Base-by-base conservation (phyloP, 2,329 filamentous ascomycete genomes). In the Ceratocystis eucalypticola region DNA sequence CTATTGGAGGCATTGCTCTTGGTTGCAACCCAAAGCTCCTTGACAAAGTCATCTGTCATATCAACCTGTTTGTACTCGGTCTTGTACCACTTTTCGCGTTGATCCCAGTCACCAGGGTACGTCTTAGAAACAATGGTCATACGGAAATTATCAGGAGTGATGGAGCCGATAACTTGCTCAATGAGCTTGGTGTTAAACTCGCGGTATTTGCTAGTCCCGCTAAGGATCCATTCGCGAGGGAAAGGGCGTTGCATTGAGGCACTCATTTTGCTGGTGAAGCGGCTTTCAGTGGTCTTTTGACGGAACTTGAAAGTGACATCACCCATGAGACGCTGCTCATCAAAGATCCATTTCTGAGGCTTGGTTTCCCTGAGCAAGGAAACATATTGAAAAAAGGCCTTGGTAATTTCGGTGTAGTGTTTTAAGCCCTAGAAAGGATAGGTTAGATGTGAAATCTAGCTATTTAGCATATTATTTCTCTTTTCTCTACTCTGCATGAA, bases 1-100 rank as follows among this genome's bases (percentile, higher is more conserved):
- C 90, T 83, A 37, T 84, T 80, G 28, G 80, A 77, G 0, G 80
- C 76, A 0, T 82, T 77, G 55, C 82, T 82, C 1, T 82, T 76
- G 37, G 84, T 80, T 1, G 90, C 89, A 68, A 81, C 76, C 65
- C 82, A 80, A 69, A 96, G 80, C 63, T 90, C 86, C 10, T 80
- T 77, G 74, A 96, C 79, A 71, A 96, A 87, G 20, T 91, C 85
- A 15, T 81, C 74, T 0, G 92, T 86, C 45, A 99, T 89, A 72
- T 85, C 88, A 73, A 95, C 88, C 41, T 87, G 82, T 69, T 85
- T 89, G 76, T 96, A 96, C 72, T 97, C 92, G 0, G 94, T 99
- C 7, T 93, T 93, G 71, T 99, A 99, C 94, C 94, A 99, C 74
- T 92, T 91, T 78, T 99, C 94, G 73, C 88, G 95, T 74, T 87